Evolutionary conservation across 345 rosid genomes (phyloP).

Genomic region (Viola odorata): DNA sequence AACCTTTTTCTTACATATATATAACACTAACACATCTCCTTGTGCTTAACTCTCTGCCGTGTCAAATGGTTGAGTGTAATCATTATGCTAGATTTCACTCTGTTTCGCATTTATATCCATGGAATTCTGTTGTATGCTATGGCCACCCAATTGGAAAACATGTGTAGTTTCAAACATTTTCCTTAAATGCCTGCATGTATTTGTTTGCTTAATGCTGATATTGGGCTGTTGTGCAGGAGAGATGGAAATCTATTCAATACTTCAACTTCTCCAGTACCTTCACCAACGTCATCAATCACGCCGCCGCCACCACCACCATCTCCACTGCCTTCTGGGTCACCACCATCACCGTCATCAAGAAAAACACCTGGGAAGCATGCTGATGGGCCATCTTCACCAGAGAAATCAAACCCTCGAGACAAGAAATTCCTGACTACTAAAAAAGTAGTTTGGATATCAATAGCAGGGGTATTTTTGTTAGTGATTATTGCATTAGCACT

Average conservation of each 20-base stretch:
- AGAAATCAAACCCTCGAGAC: conserved; percentile 38
- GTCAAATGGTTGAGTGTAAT: conserved; percentile 4
- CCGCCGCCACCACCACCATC: conserved; percentile 37
- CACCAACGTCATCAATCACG: conserved; percentile 39
- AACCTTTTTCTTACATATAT: neutral
- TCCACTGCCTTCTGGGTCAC: conserved; percentile 16
- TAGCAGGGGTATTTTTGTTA: conserved; percentile 54
- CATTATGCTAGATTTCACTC: neutral
- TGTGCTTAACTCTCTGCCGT: neutral
- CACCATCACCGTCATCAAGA: conserved; percentile 31
- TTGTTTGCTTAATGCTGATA: conserved; percentile 8
- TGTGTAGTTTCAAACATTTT: conserved; percentile 2
- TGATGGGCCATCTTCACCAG: conserved; percentile 54
- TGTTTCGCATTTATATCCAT: conserved; percentile 1
- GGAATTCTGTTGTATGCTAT: neutral
- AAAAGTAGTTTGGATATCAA: conserved; percentile 64
- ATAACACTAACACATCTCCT: neutral
- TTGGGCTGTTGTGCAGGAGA: conserved; percentile 44
- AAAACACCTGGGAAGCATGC: conserved; percentile 46
- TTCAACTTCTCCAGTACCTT: conserved; percentile 43
- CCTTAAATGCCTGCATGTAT: no score
- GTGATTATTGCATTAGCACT: conserved; percentile 49
- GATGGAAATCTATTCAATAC: conserved; percentile 80
- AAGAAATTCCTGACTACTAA: conserved; percentile 43
- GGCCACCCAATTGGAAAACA: neutral